phyloP scores from a whole-genome alignment of 176 grass and related monocot genomes.

The Musa acuminata region DNA sequence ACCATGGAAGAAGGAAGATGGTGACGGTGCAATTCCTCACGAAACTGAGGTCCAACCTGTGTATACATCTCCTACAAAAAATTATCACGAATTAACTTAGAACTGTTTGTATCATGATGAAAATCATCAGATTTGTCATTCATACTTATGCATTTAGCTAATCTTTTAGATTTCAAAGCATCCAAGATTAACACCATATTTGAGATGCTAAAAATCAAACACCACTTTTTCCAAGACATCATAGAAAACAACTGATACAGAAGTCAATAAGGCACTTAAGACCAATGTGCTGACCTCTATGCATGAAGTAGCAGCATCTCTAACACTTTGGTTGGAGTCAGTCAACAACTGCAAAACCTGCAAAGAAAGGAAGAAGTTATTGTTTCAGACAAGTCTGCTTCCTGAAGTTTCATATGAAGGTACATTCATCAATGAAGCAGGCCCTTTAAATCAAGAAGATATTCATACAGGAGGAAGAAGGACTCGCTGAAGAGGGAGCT shows the following conservation, averaged over 20 bases:
- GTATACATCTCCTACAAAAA: constrained; percentile 77
- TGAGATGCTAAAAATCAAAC: neutral
- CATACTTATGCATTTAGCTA: neutral
- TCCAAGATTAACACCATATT: neutral
- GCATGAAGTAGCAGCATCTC: constrained; percentile 80
- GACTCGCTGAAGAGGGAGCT: constrained; percentile 68
- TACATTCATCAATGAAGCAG: neutral
- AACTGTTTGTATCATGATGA: neutral
- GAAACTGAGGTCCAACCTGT: constrained; percentile 82
- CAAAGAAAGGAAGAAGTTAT: neutral
- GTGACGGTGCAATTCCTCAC: constrained; percentile 94
- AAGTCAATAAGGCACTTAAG: neutral
- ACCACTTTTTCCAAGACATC: neutral
- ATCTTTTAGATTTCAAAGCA: neutral
- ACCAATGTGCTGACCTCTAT: constrained; percentile 47
- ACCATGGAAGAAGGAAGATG: constrained; percentile 86
- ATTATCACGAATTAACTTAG: neutral
- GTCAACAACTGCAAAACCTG: constrained; percentile 81
- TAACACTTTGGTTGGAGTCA: constrained; percentile 83
- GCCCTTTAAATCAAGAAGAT: neutral
- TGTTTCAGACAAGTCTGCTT: neutral
- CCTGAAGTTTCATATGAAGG: neutral
- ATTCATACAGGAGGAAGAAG: constrained; percentile 72
- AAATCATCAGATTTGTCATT: neutral
- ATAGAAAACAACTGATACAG: neutral